Conservation (phyloP, 768 basidiomycete genomes). For the Leucosporidium scottii region DNA sequence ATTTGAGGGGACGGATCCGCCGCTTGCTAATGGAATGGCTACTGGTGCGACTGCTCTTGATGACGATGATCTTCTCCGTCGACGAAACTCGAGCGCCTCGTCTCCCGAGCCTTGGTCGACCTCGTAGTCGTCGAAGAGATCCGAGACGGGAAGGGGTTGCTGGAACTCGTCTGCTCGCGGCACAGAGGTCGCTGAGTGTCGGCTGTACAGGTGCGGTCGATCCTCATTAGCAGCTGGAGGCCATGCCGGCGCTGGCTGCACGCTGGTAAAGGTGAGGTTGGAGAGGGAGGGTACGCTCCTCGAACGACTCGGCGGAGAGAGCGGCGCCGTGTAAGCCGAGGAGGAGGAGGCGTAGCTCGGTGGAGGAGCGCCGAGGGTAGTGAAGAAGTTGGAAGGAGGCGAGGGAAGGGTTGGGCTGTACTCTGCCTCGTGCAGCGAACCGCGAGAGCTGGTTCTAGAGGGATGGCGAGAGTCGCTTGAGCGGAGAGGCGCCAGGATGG, state of each 20-base stretch:
- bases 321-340: slow-evolving; percentile 15
- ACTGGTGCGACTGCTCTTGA: background rate
- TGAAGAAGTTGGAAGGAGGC: background rate
- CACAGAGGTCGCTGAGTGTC: background rate
- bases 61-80: background rate
- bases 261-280: slow-evolving; percentile 2
- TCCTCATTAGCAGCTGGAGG: background rate
- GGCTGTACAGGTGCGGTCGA: background rate
- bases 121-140: background rate
- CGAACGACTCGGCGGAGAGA: slow-evolving; percentile 11
- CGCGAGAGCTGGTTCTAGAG: background rate
- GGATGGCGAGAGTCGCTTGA: background rate
- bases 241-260: background rate
- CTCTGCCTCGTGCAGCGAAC: background rate
- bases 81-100: slow-evolving; percentile 18
- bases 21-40: background rate
- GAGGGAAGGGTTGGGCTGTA: background rate
- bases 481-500: slow-evolving; percentile 1
- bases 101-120: background rate
- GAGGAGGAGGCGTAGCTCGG: background rate
- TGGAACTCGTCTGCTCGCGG: background rate
- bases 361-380: background rate
- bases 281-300: slow-evolving; percentile 16
- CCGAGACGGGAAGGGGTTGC: background rate
- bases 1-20: background rate